phyloP scores from a whole-genome alignment of 2,329 filamentous ascomycete species.

The Cordyceps tenuipes region DNA sequence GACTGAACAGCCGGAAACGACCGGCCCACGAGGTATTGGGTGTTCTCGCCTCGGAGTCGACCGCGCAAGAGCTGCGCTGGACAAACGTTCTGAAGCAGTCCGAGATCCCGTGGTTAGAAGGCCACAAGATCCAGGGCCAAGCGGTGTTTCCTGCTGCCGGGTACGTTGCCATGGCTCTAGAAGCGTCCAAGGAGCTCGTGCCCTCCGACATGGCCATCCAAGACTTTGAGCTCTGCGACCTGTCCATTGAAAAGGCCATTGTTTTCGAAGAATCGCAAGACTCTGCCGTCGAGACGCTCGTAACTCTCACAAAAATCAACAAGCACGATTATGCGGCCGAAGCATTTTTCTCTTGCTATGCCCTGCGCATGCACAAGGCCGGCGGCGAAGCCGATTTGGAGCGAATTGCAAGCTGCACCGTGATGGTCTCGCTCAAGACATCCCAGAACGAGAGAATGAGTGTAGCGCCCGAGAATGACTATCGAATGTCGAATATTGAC shows the following conservation, averaged over 20 bases:
- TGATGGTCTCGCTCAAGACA: no score
- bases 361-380: not conserved
- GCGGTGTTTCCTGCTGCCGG: conserved; percentile 32
- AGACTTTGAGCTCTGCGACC: not conserved
- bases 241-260: not conserved
- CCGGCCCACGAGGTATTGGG: not conserved
- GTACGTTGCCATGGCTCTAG: conserved; percentile 22
- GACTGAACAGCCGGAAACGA: no score
- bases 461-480: no score
- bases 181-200: conserved; percentile 21
- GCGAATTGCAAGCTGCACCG: no score
- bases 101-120: conserved; percentile 29
- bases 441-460: no score
- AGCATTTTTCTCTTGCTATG: not conserved
- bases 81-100: conserved; percentile 14
- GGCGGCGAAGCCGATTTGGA: no score
- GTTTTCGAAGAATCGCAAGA: not conserved
- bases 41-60: not conserved
- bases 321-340: no score
- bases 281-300: no score
- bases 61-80: conserved; percentile 11
- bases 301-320: not conserved
- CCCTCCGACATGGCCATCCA: not conserved
- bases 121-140: conserved; percentile 34
- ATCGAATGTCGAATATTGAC: no score